Evolutionary conservation across 371 early-diverging fungal species (phyloP).

Genomic region (Actinomucor elegans): DNA sequence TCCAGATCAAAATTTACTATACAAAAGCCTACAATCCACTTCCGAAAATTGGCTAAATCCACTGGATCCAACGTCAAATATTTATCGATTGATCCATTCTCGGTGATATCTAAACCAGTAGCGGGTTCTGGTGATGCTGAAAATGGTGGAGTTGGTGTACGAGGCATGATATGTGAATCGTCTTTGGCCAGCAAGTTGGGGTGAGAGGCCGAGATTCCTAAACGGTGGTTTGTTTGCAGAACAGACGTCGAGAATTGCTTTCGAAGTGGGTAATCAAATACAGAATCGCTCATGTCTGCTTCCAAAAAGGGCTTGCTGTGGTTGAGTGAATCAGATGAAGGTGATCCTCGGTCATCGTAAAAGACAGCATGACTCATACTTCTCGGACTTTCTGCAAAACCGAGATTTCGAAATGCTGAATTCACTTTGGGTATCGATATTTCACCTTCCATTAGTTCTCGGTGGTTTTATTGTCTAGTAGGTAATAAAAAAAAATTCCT

Average conservation of each 20-base stretch:
- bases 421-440: neutral
- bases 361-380: neutral
- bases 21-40: slow-evolving; percentile 88
- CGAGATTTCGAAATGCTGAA: slow-evolving; percentile 4
- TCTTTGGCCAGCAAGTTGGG: slow-evolving; percentile 25
- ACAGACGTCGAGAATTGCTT: slow-evolving; percentile 32
- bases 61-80: slow-evolving; percentile 34
- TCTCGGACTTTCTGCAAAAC: neutral
- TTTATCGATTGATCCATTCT: slow-evolving; percentile 21
- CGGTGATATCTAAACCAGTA: slow-evolving; percentile 36
- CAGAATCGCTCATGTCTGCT: slow-evolving; percentile 43
- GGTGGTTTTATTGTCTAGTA: neutral
- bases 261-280: slow-evolving; percentile 21
- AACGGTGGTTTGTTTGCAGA: neutral
- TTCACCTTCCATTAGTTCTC: slow-evolving; percentile 1
- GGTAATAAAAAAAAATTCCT: too few relatives aligned
- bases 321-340: neutral
- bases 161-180: neutral
- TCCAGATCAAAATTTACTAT: slow-evolving; percentile 95
- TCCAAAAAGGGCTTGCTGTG: slow-evolving; percentile 12
- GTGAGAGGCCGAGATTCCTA: slow-evolving; percentile 29
- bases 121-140: slow-evolving; percentile 4
- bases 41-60: slow-evolving; percentile 59
- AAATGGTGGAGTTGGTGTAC: slow-evolving; percentile 7
- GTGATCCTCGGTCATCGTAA: neutral